Base-by-base conservation (phyloP, 1,139 yeast genomes). In the Nakaseomyces sp. region DNA sequence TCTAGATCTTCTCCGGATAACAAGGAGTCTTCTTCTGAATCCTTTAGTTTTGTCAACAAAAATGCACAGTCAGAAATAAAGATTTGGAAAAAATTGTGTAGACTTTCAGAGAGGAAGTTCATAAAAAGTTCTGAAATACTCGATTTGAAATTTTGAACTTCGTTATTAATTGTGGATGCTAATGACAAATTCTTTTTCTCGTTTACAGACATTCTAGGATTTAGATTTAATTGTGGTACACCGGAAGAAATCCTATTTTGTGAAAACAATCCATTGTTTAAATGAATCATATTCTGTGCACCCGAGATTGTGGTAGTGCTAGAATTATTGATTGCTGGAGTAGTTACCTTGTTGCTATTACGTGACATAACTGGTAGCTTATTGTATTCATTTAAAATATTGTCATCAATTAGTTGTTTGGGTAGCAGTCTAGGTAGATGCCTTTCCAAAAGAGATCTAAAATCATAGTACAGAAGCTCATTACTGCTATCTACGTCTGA, bases 21-120 rank as follows among this genome's bases (percentile, higher is more conserved):
- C 45, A 81, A 65, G 36, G 79, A 74, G 58, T 91, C 97, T 57
- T 91, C 98, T 60, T 91, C 97, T 12, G 79, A 77, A 52, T 86
- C 86, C 52, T 93, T 75, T 58, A 91, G 74, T 55, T 81, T 83
- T 4, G 89, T 83, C 46, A 91, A 69, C 13, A 89, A 70, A 47
- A 86, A 81, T 1, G 96, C 95, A 37, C 85, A 76, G 56, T 84
- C 81, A 8, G 77, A 70, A 22, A 88, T 76, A 50, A 87, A 79
- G 3, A 73, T 67, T 40, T 73, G 76, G 35, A 83, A 73, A 49
- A 87, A 77, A 1, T 62, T 58, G 52, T 78, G 77, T 47, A 79
- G 69, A 15, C 70, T 44, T 35, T 35, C 38, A 3, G 64, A 56
- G 13, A 57, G 47, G 32, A 61, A 58, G 28, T 54, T 46, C 1